Base-by-base conservation (phyloP, 1,284 basidiomycete genomes). In the Ganoderma lucidum region DNA sequence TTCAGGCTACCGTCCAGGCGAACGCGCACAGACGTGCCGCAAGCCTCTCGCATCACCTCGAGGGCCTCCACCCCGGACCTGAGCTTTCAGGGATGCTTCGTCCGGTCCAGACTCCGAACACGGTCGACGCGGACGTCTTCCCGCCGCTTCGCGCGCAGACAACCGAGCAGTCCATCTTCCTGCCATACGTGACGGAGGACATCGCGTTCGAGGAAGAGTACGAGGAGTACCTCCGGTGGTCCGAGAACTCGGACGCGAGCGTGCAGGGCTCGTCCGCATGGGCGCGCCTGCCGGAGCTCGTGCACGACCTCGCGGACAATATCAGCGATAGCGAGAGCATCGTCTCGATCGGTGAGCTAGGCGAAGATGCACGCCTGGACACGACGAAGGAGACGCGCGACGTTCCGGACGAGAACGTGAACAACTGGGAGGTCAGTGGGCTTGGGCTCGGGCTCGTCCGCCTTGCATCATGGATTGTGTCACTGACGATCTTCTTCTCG, bases 291-390 rank as follows among this genome's bases (percentile, higher is more conserved):
- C 92, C 93, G 5, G 84, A 88, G 73, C 90, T 91, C 75, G 90
- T 88, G 37, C 83, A 88, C 51, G 90, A 91, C 71, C 90, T 95
- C 73, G 86, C 90, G 30, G 93, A 94, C 75, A 88, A 88, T 35
- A 96, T 96, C 74, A 95, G 93, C 77, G 96, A 97, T 80, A 94
- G 90, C 74, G 96, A 97, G 81, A 96, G 94, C 76, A 93, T 96
- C 41, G 94, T 88, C 12, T 90, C 92, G 10, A 95, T 97, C 64
- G 95, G 93, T 55, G 95, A 97, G 75, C 84, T 97, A 42, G 93
- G 93, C 23, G 86, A 94, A 63, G 94, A 95, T 66, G 83, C 89
- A 56, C 86, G 93, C 51, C 81, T 94, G 62, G 90, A 93, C 73
- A 76, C 83, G 19, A 83, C 83, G 68, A 83, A 86, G 71, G 90